These are phyloP conservation scores for Trametes polyzona DNA, from an alignment of 1,284 basidiomycete species.

Conservation along the genomic window DNA sequence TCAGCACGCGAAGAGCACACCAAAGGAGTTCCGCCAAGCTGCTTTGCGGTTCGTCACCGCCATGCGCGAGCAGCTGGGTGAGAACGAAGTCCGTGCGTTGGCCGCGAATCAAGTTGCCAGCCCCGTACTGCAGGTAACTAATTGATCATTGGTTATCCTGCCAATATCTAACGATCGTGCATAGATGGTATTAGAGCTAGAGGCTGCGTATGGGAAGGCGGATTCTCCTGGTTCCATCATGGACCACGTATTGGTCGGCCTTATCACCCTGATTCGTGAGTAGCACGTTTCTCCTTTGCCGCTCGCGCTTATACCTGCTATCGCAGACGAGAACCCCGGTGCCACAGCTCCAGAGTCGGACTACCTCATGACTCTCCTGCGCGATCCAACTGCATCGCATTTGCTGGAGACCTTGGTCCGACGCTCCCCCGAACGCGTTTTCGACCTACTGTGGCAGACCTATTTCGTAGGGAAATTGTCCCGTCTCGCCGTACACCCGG, in stretches of 20 bases:
- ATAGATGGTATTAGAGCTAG: conserved; percentile 82
- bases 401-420: conserved; percentile 79
- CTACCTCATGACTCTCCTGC: conserved; percentile 77
- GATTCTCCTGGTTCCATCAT: conserved; percentile 73
- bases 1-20: conserved; percentile 39
- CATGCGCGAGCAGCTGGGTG: conserved; percentile 58
- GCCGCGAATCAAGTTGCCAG: conserved; percentile 84
- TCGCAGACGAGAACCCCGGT: conserved; percentile 41
- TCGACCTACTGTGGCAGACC: conserved; percentile 70
- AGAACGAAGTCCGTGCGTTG: conserved; percentile 81
- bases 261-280: conserved; percentile 71
- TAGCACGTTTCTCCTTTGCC: conserved; percentile 12
- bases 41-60: conserved; percentile 57
- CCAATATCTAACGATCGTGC: not conserved
- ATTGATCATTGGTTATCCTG: not conserved
- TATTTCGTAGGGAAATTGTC: conserved; percentile 79
- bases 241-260: conserved; percentile 82
- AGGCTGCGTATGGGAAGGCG: conserved; percentile 65
- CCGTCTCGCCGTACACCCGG: conserved; percentile 80
- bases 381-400: conserved; percentile 87
- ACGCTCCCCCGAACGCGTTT: conserved; percentile 64
- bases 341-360: conserved; percentile 57
- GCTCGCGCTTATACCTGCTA: not conserved
- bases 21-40: conserved; percentile 54
- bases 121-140: conserved; percentile 74